Evolutionary conservation across 345 rosid species (phyloP).

Genomic region (Psidium friedrichsthalianum): DNA sequence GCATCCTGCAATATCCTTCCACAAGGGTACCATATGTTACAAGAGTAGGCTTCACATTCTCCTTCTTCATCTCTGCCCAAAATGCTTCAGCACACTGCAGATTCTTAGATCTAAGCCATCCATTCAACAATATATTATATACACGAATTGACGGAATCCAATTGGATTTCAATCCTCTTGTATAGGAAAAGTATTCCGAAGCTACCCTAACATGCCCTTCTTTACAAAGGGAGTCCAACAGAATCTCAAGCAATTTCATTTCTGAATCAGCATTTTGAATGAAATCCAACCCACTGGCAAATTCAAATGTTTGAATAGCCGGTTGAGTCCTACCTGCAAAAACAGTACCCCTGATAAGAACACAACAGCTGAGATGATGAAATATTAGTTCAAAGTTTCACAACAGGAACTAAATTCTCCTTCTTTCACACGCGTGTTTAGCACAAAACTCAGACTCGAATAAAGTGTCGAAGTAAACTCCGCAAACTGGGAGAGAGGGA

Average conservation of each 20-base stretch:
- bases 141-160: slow-evolving; percentile 52
- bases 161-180: slow-evolving; percentile 13
- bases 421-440: not conserved
- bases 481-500: not conserved
- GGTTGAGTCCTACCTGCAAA: slow-evolving; percentile 53
- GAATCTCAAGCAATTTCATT: slow-evolving; percentile 39
- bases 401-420: not conserved
- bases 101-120: slow-evolving; percentile 68
- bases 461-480: not conserved
- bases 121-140: slow-evolving; percentile 65
- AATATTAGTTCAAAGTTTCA: not conserved
- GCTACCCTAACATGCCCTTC: slow-evolving; percentile 64
- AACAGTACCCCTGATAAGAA: not conserved
- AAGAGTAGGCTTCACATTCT: slow-evolving; percentile 41
- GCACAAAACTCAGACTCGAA: not conserved
- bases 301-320: slow-evolving; percentile 65
- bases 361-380: not conserved
- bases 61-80: slow-evolving; percentile 54
- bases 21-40: slow-evolving; percentile 75
- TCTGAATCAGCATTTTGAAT: slow-evolving; percentile 19
- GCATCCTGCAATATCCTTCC: slow-evolving; percentile 74
- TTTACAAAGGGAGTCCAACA: slow-evolving; percentile 80
- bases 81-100: slow-evolving; percentile 62
- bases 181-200: slow-evolving; percentile 29
- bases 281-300: slow-evolving; percentile 25